Conservation (phyloP, 2,329 filamentous ascomycete species). For the Curvularia spicifera region DNA sequence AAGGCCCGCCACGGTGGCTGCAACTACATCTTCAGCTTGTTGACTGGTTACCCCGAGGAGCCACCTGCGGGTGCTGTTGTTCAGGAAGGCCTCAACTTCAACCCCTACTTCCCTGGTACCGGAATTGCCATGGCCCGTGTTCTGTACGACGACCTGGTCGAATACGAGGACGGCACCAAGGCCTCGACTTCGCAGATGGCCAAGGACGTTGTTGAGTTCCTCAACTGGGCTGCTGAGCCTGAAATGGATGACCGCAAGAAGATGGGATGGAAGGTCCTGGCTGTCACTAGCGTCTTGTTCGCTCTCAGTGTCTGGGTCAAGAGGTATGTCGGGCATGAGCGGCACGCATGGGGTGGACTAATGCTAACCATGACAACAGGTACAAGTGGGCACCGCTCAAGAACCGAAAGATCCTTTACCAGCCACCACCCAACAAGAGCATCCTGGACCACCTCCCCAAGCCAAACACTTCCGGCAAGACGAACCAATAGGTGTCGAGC, state of each 20-base stretch:
- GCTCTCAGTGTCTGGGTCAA: constrained; percentile 96
- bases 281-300: constrained; percentile 77
- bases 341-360: neutral
- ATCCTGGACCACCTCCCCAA: constrained; percentile 42
- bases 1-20: constrained; percentile 98
- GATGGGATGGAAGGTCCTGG: constrained; percentile 97
- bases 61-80: constrained; percentile 87
- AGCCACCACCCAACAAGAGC: constrained; percentile 64
- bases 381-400: constrained; percentile 99
- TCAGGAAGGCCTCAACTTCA: constrained; percentile 95
- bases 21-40: constrained; percentile 96
- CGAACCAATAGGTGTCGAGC: constrained; percentile 38
- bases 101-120: constrained; percentile 99
- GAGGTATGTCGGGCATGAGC: constrained; percentile 60
- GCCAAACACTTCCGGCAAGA: constrained; percentile 42
- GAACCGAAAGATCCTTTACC: constrained; percentile 91
- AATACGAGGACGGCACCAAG: constrained; percentile 96
- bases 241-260: constrained; percentile 99
- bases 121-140: constrained; percentile 99
- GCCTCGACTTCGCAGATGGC: constrained; percentile 98
- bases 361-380: constrained; percentile 47
- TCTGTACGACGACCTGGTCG: constrained; percentile 94
- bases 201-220: constrained; percentile 98
- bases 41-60: constrained; percentile 98
- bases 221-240: constrained; percentile 98